These are phyloP conservation scores for Bruguiera hainesii DNA, from an alignment of 441 rosid genomes.

Conservation along the genomic window DNA sequence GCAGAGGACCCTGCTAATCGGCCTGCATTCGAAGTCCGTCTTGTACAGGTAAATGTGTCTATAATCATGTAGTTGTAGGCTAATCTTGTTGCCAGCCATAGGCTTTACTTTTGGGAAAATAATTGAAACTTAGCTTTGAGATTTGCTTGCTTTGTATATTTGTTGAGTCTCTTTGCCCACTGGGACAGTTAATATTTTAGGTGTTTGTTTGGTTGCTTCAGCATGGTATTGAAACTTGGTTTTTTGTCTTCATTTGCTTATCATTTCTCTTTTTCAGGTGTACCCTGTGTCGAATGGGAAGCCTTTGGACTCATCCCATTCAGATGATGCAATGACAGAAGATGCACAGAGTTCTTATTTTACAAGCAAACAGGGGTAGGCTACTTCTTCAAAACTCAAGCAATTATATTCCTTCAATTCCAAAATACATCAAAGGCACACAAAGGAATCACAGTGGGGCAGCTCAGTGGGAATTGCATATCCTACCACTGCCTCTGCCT, in stretches of 20 bases:
- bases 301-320: slow-evolving; percentile 37
- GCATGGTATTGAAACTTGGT: not conserved
- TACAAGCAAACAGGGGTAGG: slow-evolving; percentile 51
- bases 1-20: slow-evolving; percentile 78
- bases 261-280: slow-evolving; percentile 42
- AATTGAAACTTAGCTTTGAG: not conserved
- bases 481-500: too few species aligned
- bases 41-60: slow-evolving; percentile 58
- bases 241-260: not conserved
- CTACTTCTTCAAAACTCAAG: slow-evolving; percentile 6
- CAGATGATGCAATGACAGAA: slow-evolving; percentile 56
- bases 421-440: too few species aligned
- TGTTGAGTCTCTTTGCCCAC: slow-evolving; percentile 1
- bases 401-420: not conserved
- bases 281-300: slow-evolving; percentile 45
- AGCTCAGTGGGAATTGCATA: too few species aligned
- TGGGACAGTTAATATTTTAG: not conserved
- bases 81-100: not conserved
- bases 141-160: not conserved
- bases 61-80: not conserved
- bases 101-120: not conserved
- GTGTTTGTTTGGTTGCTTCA: not conserved
- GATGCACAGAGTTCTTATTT: slow-evolving; percentile 72
- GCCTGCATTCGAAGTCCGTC: slow-evolving; percentile 81
- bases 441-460: too few species aligned